Percentiles rank a stretch among this genome's conserved stretches.
Conservation (phyloP, 257 asterid genomes). For the Linderniella brevidens region DNA sequence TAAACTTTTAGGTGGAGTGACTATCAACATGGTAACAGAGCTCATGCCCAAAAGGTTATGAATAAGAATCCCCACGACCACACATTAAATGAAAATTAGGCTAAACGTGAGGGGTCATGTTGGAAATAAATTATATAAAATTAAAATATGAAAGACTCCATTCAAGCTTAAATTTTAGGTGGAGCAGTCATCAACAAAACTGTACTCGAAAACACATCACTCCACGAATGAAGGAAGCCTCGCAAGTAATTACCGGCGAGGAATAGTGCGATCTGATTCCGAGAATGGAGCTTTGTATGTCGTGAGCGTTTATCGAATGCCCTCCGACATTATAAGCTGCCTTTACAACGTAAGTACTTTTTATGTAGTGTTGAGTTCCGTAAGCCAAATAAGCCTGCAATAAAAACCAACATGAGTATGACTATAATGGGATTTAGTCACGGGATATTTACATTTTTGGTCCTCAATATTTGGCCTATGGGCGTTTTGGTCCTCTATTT, state of each 20-base stretch:
- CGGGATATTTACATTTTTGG: too few species aligned
- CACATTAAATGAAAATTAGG: too few species aligned
- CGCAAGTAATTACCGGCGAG: conserved; percentile 32
- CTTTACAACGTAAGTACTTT: conserved; percentile 49
- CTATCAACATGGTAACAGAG: too few species aligned
- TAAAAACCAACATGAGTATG: conserved; percentile 1
- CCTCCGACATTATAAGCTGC: conserved; percentile 85
- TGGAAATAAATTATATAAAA: too few species aligned
- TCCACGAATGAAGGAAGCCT: not conserved
- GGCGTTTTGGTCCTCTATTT: too few species aligned
- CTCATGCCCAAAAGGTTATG: too few species aligned
- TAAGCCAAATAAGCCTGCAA: conserved; percentile 86
- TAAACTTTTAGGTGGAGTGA: too few species aligned
- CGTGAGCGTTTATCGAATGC: conserved; percentile 54
- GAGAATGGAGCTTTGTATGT: conserved; percentile 61
- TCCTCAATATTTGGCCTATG: too few species aligned
- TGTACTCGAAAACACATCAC: not conserved
- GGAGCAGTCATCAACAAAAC: not conserved
- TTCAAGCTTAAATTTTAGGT: too few species aligned
- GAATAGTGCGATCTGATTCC: conserved; percentile 73
- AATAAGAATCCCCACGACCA: too few species aligned
- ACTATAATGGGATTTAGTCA: not conserved
- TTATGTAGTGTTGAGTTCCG: conserved; percentile 61
- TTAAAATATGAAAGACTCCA: too few species aligned
- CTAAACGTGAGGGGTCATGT: too few species aligned